Percentiles rank a stretch among this genome's conserved stretches.
phyloP scores from a whole-genome alignment of 371 early-diverging fungal genomes.

The Parasitella parasitica region DNA sequence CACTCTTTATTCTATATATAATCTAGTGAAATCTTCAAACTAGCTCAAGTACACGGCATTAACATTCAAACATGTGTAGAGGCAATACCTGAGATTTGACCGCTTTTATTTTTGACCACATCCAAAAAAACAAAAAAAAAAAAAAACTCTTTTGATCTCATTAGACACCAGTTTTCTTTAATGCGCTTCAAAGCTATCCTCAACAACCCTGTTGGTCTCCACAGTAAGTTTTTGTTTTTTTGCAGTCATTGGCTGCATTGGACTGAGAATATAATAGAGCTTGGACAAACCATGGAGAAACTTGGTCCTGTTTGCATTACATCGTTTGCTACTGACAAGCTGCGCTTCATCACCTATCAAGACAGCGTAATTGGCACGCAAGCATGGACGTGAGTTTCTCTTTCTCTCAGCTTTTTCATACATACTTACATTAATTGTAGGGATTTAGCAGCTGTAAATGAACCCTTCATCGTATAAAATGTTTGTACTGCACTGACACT shows the following conservation, averaged over 20 bases:
- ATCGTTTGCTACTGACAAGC: constrained; percentile 36
- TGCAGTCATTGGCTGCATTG: neutral
- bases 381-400: constrained; percentile 54
- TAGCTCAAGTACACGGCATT: no score
- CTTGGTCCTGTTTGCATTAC: constrained; percentile 43
- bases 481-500: neutral
- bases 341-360: constrained; percentile 49
- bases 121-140: no score
- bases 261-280: neutral
- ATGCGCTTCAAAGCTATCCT: constrained; percentile 37
- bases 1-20: no score
- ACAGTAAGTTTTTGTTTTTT: constrained; percentile 14
- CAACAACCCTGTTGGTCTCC: constrained; percentile 29
- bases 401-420: no score
- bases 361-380: constrained; percentile 46
- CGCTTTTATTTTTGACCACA: no score
- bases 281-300: constrained; percentile 42
- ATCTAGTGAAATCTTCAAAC: no score
- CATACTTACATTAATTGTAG: constrained; percentile 8
- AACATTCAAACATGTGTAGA: no score
- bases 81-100: no score
- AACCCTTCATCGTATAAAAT: neutral
- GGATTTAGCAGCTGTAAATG: neutral
- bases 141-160: no score
- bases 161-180: no score